Evolutionary conservation across 2,329 filamentous ascomycete genomes (phyloP).

Genomic region (Ophiocordyceps camponoti-leonardi): DNA sequence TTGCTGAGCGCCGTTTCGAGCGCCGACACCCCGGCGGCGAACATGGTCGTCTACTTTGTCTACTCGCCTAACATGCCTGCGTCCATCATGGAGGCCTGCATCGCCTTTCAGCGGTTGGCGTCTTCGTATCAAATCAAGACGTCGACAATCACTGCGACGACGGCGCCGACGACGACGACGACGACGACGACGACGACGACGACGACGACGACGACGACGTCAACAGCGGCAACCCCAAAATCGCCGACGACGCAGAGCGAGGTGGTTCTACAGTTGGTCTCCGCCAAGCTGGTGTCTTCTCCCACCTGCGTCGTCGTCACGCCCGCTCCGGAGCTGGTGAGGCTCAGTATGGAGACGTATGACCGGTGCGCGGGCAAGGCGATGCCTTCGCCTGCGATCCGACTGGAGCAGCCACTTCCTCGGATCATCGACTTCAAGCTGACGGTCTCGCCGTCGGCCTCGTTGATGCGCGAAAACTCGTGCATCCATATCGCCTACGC

Average conservation of each 20-base stretch:
- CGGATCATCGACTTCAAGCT: slow-evolving; percentile 63
- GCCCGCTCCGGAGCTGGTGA: slow-evolving; percentile 38
- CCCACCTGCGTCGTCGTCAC: slow-evolving; percentile 45
- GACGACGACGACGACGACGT: no score
- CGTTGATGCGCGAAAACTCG: slow-evolving; percentile 61
- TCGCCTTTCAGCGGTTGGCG: slow-evolving; percentile 56
- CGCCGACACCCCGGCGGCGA: slow-evolving; percentile 28
- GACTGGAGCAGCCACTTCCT: slow-evolving; percentile 53
- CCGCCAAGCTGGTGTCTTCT: slow-evolving; percentile 49
- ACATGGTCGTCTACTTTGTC: slow-evolving; percentile 61
- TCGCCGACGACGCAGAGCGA: slow-evolving; percentile 31
- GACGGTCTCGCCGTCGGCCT: slow-evolving; percentile 47
- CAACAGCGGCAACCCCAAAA: no score
- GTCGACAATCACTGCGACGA: no score
- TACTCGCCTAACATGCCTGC: slow-evolving; percentile 47
- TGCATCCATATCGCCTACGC: slow-evolving; percentile 70
- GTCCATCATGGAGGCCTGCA: slow-evolving; percentile 52
- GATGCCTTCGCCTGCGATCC: slow-evolving; percentile 50
- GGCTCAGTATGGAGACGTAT: slow-evolving; percentile 58
- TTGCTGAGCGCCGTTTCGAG: slow-evolving; percentile 28
- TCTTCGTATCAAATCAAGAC: slow-evolving; percentile 33
- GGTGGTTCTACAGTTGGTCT: slow-evolving; percentile 61
- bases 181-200: slow-evolving; percentile 2
- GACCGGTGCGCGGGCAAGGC: slow-evolving; percentile 49
- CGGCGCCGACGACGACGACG: slow-evolving; percentile 3